Evolutionary conservation across 2,329 filamentous ascomycete genomes (phyloP), one percentile per base, ranked within the genome.

Genomic region (Chaetomiaceae sp.): DNA sequence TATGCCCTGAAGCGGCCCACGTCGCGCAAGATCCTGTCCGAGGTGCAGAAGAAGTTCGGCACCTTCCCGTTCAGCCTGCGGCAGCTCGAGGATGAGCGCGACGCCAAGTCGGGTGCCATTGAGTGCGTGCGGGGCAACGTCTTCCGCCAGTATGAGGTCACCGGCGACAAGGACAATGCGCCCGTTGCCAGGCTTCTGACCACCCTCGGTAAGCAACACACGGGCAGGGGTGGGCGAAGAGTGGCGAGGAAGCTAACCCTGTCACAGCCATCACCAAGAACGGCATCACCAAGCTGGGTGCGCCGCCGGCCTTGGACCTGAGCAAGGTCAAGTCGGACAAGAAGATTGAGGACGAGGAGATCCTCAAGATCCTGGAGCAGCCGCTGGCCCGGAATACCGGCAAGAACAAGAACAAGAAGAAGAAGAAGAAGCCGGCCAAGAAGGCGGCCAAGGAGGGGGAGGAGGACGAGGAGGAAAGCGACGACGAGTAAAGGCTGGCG

Each of bases 61-160:
- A 90, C 84, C 59, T 99, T 99, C 81, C 94, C 94, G 65, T 99
- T 99, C 83, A 95, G 89, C 75, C 80, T 97, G 77, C 84, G 94
- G 68, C 94, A 99, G 77, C 83, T 99, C 59, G 92, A 96, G 59
- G 92, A 97, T 66, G 94, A 99, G 82, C 87, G 92, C 68, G 85
- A 91, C 61, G 94, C 90, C 88, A 97, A 87, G 87, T 94, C 75
- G 51, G 94, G 94, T 68, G 88, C 97, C 54, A 88, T 97, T 55
- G 94, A 99, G 77, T 96, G 92, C 73, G 92, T 97, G 53, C 88
- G 94, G 66, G 85, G 87, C 66, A 91, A 91, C 67, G 89, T 97
- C 54, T 84, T 99, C 72, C 86, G 94, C 65, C 89, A 95, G 75
- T 99, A 99, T 72, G 94, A 99, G 74, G 85, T 96, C 51, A 88